Evolutionary conservation across 2,329 filamentous ascomycete genomes (phyloP), one percentile per base, ranked within the genome.

Genomic region (Dryadomyces quercivorus): DNA sequence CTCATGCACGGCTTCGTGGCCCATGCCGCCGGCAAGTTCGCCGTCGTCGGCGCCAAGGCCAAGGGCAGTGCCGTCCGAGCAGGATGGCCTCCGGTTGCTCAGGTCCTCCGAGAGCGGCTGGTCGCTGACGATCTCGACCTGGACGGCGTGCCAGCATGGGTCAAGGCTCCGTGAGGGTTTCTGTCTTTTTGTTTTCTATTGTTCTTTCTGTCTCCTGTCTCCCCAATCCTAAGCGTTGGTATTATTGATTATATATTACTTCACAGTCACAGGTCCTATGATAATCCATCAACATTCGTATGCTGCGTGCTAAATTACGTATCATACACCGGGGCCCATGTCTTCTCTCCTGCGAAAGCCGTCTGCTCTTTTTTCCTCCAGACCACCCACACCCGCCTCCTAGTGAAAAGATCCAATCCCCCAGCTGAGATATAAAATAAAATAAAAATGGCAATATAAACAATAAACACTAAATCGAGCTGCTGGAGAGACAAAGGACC

Each of bases 1-100:
- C 72, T 95, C 22, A 75, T 96, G 65, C 82, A 85, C 60, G 92
- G 91, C 1, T 96, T 91, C 63, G 78, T 96, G 31, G 87, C 86
- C 16, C 88, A 94, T 63, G 78, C 78, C 26, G 82, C 84, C 63
- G 78, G 78, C 46, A 83, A 86, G 50, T 90, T 96, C 63, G 90
- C 89, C 13, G 87, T 96, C 46, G 81, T 86, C 52, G 90, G 91
- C 2, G 82, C 86, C 22, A 85, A 84, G 72, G 76, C 77, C 57
- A 79, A 77, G 59, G 79, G 78, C 5, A 77, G 80, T 22, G 77
- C 84, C 0, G 68, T 88, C 20, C 73, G 74, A 38, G 85, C 85
- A 1, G 88, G 87, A 0, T 96, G 92, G 72, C 90, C 91, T 1
- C 73, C 72, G 46, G 81, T 88, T 1, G 89, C 84, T 76, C 75